phyloP scores from a whole-genome alignment of 306 rosid genomes.

The Boehmeria nivea region DNA sequence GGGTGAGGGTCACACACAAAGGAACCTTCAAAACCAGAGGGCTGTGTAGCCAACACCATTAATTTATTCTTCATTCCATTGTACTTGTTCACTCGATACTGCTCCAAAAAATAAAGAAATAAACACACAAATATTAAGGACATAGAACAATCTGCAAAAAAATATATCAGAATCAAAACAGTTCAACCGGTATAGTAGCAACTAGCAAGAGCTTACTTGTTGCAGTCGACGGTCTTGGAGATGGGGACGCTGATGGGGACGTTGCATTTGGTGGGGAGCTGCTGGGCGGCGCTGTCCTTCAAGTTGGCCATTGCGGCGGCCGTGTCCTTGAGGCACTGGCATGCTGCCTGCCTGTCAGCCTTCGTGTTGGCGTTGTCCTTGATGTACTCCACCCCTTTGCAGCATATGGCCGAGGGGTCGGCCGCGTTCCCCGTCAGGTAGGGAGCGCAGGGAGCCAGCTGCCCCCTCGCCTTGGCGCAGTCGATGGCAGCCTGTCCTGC shows the following conservation, averaged over 20 bases:
- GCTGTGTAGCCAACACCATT: not conserved
- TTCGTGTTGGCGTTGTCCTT: conserved; percentile 3
- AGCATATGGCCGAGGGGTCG: conserved; percentile 4
- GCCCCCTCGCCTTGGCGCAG: conserved; percentile 4
- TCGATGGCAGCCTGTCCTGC: conserved; percentile 6
- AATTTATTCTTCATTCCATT: conserved; percentile 3
- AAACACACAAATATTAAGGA: no score
- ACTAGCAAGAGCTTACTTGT: conserved; percentile 4
- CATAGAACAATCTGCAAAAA: no score
- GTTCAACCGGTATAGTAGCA: no score
- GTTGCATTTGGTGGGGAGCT: conserved; percentile 22
- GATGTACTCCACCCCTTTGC: conserved; percentile 9
- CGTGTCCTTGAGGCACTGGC: conserved; percentile 22
- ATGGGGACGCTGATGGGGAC: conserved; percentile 12
- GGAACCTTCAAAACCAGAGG: no score
- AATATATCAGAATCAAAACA: no score
- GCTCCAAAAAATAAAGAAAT: not conserved
- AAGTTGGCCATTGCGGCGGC: not conserved
- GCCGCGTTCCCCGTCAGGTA: conserved; percentile 9
- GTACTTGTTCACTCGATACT: not conserved
- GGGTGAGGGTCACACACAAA: not conserved
- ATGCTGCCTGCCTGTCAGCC: conserved; percentile 10
- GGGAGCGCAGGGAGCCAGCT: conserved; percentile 4
- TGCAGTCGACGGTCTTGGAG: conserved; percentile 16
- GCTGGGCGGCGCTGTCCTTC: not conserved